Percentiles rank a stretch among this genome's conserved stretches.
Evolutionary conservation across 2,329 filamentous ascomycete genomes (phyloP).

Genomic region (Paraphoma sp.): DNA sequence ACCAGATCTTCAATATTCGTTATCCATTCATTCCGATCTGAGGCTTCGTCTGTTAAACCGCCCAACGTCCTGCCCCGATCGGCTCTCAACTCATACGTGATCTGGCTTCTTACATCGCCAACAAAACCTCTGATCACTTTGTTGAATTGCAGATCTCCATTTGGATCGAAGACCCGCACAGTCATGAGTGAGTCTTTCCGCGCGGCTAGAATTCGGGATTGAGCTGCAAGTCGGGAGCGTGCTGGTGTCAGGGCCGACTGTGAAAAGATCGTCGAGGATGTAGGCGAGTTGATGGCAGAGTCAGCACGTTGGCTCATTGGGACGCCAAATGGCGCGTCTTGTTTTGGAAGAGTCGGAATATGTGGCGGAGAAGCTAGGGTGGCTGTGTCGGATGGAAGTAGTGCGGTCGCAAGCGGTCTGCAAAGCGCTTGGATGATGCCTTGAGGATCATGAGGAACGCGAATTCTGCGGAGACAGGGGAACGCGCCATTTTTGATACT

Average conservation of each 20-base stretch:
- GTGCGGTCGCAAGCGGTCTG: conserved; percentile 63
- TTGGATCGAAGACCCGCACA: conserved; percentile 60
- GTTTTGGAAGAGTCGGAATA: neutral
- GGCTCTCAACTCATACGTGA: conserved; percentile 67
- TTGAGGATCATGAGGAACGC: conserved; percentile 72
- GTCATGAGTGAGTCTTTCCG: conserved; percentile 61
- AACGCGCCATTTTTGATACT: conserved; percentile 69
- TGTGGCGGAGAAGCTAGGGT: neutral
- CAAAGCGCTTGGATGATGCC: conserved; percentile 74
- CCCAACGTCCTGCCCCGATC: conserved; percentile 47
- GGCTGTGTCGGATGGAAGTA: conserved; percentile 51
- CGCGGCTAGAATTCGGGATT: conserved; percentile 68
- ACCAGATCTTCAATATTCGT: conserved; percentile 32
- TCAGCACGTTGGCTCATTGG: conserved; percentile 23
- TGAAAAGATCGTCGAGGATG: conserved; percentile 7
- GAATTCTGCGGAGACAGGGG: conserved; percentile 65
- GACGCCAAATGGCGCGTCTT: conserved; percentile 4
- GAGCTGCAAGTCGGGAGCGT: conserved; percentile 69
- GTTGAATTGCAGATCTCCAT: conserved; percentile 59
- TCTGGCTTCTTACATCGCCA: conserved; percentile 64
- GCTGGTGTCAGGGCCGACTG: conserved; percentile 47
- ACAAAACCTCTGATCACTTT: conserved; percentile 67
- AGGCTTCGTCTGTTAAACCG: conserved; percentile 8
- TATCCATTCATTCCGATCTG: conserved; percentile 32
- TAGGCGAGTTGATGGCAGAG: conserved; percentile 22